These are phyloP conservation scores for Aspergillus sp. DNA, from an alignment of 2,329 filamentous ascomycete genomes.

Conservation along the genomic window DNA sequence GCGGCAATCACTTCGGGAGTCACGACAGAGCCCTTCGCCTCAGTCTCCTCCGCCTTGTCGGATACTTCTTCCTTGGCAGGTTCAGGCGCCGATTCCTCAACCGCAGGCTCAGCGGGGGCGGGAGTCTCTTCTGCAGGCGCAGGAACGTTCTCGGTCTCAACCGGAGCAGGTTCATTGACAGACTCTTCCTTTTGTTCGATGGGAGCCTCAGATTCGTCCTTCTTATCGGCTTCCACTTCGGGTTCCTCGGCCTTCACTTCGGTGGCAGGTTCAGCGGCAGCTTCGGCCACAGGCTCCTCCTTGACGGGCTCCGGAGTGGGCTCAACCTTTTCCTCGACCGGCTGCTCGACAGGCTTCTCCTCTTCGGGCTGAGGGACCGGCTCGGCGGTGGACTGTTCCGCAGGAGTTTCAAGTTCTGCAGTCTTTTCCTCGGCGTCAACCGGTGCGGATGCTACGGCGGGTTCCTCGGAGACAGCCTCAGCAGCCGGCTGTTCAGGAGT, in stretches of 20 bases:
- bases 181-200: conserved; percentile 6
- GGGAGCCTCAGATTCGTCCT: conserved; percentile 1
- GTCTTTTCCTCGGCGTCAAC: too few species aligned
- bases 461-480: background rate
- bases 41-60: conserved; percentile 9
- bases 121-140: background rate
- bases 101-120: conserved; percentile 2
- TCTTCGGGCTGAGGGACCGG: background rate
- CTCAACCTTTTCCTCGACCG: conserved; percentile 3
- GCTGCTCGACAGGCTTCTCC: background rate
- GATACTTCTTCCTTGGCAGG: conserved; percentile 3
- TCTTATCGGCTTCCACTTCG: too few species aligned
- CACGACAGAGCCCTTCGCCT: conserved; percentile 19
- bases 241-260: background rate
- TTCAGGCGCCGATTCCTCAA: background rate
- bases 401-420: background rate
- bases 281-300: conserved; percentile 11
- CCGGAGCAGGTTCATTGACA: conserved; percentile 5
- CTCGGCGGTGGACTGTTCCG: conserved; percentile 3
- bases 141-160: background rate
- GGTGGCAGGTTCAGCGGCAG: background rate
- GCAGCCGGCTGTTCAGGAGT: background rate
- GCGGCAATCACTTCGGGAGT: conserved; percentile 26
- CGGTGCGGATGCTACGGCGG: too few species aligned
- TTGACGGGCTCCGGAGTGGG: conserved; percentile 4